These are phyloP conservation scores for Litchi chinensis DNA, from an alignment of 345 rosid genomes.

Conservation along the genomic window DNA sequence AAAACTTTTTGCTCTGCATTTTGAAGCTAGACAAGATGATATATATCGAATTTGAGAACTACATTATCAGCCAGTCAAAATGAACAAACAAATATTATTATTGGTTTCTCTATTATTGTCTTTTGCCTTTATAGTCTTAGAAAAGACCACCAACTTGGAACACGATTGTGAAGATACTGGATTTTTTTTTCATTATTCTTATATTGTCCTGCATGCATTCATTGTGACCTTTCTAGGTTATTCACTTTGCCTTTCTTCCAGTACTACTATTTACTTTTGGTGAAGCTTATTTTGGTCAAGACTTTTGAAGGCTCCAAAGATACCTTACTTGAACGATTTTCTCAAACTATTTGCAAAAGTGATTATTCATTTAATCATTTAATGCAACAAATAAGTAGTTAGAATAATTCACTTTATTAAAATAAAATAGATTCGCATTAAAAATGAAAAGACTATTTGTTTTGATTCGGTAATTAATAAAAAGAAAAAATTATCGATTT, in stretches of 20 bases:
- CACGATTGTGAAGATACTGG: slow-evolving; percentile 12
- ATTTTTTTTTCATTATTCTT: not conserved
- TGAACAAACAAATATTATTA: not conserved
- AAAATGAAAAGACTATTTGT: not conserved
- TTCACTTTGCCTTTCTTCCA: slow-evolving; percentile 2
- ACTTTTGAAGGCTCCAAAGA: slow-evolving; percentile 10
- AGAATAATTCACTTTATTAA: no score
- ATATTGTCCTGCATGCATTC: not conserved
- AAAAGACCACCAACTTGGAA: slow-evolving; percentile 11
- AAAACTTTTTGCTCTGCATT: not conserved
- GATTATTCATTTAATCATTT: not conserved
- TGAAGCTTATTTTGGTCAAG: not conserved
- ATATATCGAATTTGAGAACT: not conserved
- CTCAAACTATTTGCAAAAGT: not conserved
- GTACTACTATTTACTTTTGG: slow-evolving; percentile 17
- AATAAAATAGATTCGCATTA: not conserved
- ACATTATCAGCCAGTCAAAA: slow-evolving; percentile 14
- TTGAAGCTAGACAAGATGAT: not conserved
- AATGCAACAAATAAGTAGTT: not conserved
- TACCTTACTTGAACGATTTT: not conserved
- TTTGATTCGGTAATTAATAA: not conserved
- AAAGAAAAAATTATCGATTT: not conserved
- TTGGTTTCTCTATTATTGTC: not conserved
- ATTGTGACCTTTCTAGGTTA: slow-evolving; percentile 17
- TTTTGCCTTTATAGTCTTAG: slow-evolving; percentile 5